Percentiles rank a stretch among this genome's conserved stretches.
phyloP scores from a whole-genome alignment of 139 green algal species.

The Pseudopediastrum boryanum region DNA sequence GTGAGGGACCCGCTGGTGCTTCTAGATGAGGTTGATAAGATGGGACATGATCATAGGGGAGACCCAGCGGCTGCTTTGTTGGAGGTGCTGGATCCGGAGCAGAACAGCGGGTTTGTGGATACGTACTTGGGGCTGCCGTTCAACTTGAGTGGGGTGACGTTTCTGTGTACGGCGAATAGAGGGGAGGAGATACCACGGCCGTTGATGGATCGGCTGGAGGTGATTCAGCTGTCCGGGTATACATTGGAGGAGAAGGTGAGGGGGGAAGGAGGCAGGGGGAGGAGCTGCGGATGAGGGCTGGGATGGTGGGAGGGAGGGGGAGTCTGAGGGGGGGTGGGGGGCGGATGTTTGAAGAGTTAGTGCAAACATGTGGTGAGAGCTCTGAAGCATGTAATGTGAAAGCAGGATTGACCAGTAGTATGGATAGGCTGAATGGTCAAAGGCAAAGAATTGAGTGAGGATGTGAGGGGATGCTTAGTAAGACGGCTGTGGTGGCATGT shows the following conservation, averaged over 20 bases:
- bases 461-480: no score
- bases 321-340: no score
- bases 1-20: slow-evolving; percentile 93
- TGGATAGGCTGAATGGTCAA: no score
- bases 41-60: slow-evolving; percentile 55
- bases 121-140: slow-evolving; percentile 95
- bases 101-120: slow-evolving; percentile 93
- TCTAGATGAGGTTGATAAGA: slow-evolving; percentile 98
- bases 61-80: slow-evolving; percentile 75
- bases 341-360: no score
- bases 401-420: no score
- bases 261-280: not conserved
- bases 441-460: no score
- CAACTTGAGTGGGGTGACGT: slow-evolving; percentile 91
- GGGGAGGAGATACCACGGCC: slow-evolving; percentile 83
- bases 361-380: no score
- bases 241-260: slow-evolving; percentile 85
- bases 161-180: slow-evolving; percentile 92
- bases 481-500: no score
- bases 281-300: no score
- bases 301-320: no score
- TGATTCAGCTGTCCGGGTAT: slow-evolving; percentile 79
- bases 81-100: slow-evolving; percentile 95
- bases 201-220: slow-evolving; percentile 95
- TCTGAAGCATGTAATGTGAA: no score